These are phyloP conservation scores for Epichloe elymi DNA, from an alignment of 2,329 filamentous ascomycete genomes.

Conservation along the genomic window DNA sequence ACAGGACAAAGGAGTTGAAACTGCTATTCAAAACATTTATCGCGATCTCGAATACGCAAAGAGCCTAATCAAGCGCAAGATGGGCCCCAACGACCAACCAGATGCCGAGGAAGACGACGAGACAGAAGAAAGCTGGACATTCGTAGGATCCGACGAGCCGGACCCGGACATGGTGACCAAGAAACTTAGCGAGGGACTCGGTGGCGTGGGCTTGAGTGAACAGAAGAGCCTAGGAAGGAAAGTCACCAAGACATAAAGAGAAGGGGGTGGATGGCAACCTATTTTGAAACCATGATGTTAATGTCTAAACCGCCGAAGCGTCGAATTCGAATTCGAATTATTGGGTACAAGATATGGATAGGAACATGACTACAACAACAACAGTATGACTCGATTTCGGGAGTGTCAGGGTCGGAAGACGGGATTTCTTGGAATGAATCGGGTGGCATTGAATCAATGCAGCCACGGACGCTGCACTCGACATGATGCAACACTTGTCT, in stretches of 20 bases:
- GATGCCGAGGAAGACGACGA: slow-evolving; percentile 37
- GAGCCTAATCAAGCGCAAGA: slow-evolving; percentile 60
- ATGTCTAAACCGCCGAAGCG: background rate
- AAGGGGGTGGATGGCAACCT: background rate
- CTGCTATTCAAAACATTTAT: slow-evolving; percentile 84
- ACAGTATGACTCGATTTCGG: background rate
- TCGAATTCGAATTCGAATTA: background rate
- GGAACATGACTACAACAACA: background rate
- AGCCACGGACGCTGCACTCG: too few relatives aligned
- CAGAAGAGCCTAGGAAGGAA: slow-evolving; percentile 15
- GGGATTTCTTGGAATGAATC: background rate
- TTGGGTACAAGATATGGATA: background rate
- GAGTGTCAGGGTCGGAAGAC: background rate
- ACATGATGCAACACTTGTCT: background rate
- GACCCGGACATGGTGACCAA: slow-evolving; percentile 30
- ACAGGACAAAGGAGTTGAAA: slow-evolving; percentile 81
- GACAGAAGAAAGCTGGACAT: slow-evolving; percentile 79
- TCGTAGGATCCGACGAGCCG: slow-evolving; percentile 51
- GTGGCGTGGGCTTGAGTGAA: slow-evolving; percentile 7
- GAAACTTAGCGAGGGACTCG: slow-evolving; percentile 25
- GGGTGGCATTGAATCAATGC: background rate
- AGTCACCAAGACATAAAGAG: slow-evolving; percentile 2
- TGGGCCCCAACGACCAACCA: slow-evolving; percentile 32
- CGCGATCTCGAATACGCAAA: slow-evolving; percentile 89
- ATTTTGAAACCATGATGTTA: background rate